phyloP scores from a whole-genome alignment of 805 yeast genomes.

The Lipomyces yamanashiensis region DNA sequence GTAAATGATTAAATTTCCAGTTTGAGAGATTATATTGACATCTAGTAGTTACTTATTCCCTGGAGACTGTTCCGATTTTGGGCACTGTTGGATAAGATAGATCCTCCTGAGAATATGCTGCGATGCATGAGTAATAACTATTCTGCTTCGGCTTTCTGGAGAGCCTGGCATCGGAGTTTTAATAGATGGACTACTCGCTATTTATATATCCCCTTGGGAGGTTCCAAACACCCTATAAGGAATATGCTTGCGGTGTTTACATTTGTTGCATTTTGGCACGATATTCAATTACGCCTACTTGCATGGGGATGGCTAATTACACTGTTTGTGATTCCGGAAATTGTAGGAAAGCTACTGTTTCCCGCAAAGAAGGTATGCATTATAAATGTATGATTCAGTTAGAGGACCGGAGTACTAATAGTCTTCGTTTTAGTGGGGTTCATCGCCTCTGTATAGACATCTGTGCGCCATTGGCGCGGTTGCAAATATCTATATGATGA shows the following conservation, averaged over 20 bases:
- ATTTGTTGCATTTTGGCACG: conserved; percentile 98
- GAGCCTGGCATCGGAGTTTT: conserved; percentile 97
- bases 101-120: conserved; percentile 97
- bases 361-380: conserved; percentile 41
- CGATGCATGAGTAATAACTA: conserved; percentile 94
- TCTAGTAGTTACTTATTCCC: conserved; percentile 67
- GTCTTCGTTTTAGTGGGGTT: conserved; percentile 46
- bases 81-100: conserved; percentile 90
- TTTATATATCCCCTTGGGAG: conserved; percentile 90
- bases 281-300: conserved; percentile 80
- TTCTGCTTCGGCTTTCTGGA: conserved; percentile 94
- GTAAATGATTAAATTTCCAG: not conserved
- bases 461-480: conserved; percentile 88
- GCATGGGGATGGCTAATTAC: conserved; percentile 98
- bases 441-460: conserved; percentile 74
- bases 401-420: not conserved
- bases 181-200: conserved; percentile 89
- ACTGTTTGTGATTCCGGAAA: conserved; percentile 83
- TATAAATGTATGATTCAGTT: not conserved
- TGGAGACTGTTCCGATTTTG: conserved; percentile 96
- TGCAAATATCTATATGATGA: conserved; percentile 94
- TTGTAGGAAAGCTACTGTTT: conserved; percentile 57
- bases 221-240: conserved; percentile 68
- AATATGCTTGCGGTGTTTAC: conserved; percentile 86
- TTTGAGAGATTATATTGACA: not conserved